phyloP scores from a whole-genome alignment of 805 yeast genomes.

The Candida lessepsii region DNA sequence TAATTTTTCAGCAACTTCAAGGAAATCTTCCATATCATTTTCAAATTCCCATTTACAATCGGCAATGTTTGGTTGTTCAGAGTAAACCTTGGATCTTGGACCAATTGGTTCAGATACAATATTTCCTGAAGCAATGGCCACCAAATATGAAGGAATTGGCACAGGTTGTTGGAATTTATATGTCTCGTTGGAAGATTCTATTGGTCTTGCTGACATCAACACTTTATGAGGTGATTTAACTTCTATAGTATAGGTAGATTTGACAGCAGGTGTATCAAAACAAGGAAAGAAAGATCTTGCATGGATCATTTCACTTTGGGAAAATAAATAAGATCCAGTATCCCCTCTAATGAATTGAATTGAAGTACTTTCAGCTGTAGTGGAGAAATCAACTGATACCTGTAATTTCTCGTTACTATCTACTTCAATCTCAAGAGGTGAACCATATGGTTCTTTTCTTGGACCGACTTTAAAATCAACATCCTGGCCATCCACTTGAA shows the following conservation, averaged over 20 bases:
- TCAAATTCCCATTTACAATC: conserved; percentile 37
- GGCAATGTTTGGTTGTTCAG: conserved; percentile 25
- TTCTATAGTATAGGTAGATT: conserved; percentile 25
- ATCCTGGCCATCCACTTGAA: conserved; percentile 19
- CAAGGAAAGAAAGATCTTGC: conserved; percentile 38
- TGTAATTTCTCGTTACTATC: conserved; percentile 5
- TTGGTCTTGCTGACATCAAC: conserved; percentile 32
- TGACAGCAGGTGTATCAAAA: conserved; percentile 36
- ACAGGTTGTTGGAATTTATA: conserved; percentile 32
- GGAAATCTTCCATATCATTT: conserved; percentile 33
- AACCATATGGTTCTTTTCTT: conserved; percentile 23
- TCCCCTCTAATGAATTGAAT: conserved; percentile 35
- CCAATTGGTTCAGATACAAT: conserved; percentile 30
- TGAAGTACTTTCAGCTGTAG: conserved; percentile 34
- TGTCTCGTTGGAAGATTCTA: conserved; percentile 6
- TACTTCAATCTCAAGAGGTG: conserved; percentile 20
- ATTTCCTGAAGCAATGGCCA: conserved; percentile 35
- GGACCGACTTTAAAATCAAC: conserved; percentile 12
- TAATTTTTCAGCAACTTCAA: conserved; percentile 33
- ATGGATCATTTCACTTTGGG: conserved; percentile 38
- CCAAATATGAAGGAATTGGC: conserved; percentile 35
- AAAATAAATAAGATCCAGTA: conserved; percentile 33
- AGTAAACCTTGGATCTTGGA: conserved; percentile 32
- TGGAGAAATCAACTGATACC: conserved; percentile 21
- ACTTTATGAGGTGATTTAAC: conserved; percentile 26